Evolutionary conservation across 768 basidiomycete species (phyloP).

Genomic region (Xerocomus spinulosus): DNA sequence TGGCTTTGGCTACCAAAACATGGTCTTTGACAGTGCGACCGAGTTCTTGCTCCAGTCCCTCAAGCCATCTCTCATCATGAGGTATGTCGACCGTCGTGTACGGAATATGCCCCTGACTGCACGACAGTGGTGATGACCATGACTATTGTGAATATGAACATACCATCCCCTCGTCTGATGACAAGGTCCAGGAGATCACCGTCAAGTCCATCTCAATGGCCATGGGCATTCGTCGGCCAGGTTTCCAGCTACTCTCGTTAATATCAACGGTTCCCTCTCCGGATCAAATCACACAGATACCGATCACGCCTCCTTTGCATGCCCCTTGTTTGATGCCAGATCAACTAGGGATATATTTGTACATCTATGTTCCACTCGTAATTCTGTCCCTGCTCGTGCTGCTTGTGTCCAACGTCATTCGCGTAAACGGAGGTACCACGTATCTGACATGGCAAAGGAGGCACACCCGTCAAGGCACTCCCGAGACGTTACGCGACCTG

Average conservation of each 20-base stretch:
- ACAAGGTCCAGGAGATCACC: slow-evolving; percentile 64
- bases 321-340: slow-evolving; percentile 77
- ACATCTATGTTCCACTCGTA: slow-evolving; percentile 65
- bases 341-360: slow-evolving; percentile 73
- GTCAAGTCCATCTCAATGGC: slow-evolving; percentile 90
- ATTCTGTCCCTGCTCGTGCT: slow-evolving; percentile 54
- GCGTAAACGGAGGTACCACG: slow-evolving; percentile 5
- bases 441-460: slow-evolving; percentile 6
- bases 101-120: slow-evolving; percentile 3
- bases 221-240: slow-evolving; percentile 79
- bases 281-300: slow-evolving; percentile 30
- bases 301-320: slow-evolving; percentile 40
- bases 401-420: slow-evolving; percentile 25
- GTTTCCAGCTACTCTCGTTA: slow-evolving; percentile 87
- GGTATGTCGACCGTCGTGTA: slow-evolving; percentile 39
- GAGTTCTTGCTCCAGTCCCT: slow-evolving; percentile 61
- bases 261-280: slow-evolving; percentile 33
- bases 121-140: slow-evolving; percentile 82
- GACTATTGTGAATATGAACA: slow-evolving; percentile 86
- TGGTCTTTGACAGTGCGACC: slow-evolving; percentile 63
- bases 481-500: slow-evolving; percentile 10
- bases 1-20: slow-evolving; percentile 83
- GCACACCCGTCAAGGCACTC: slow-evolving; percentile 6
- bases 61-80: slow-evolving; percentile 68
- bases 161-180: slow-evolving; percentile 22